These are phyloP conservation scores for Micromonas pusilla DNA, from an alignment of 139 green algal species.

Conservation along the genomic window DNA sequence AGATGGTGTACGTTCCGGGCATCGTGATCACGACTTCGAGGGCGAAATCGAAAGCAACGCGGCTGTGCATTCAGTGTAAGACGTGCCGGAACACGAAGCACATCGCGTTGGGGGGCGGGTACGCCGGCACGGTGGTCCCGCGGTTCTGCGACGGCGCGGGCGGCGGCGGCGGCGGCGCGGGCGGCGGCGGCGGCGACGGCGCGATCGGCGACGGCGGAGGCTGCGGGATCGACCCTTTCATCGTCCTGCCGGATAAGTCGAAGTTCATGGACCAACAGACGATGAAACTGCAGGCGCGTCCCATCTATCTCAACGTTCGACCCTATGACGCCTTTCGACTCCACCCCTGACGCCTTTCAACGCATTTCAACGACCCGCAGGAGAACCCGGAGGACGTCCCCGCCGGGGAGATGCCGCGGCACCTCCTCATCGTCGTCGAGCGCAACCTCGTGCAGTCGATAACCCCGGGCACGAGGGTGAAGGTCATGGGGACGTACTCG, in stretches of 20 bases:
- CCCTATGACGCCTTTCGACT: too few species aligned
- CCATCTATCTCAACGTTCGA: too few species aligned
- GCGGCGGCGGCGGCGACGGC: not conserved
- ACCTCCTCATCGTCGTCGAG: conserved; percentile 77
- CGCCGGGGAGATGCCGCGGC: conserved; percentile 84
- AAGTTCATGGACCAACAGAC: conserved; percentile 93
- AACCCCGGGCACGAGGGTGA: conserved; percentile 82
- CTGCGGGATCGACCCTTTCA: conserved; percentile 75
- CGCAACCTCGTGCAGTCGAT: conserved; percentile 66
- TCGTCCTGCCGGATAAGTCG: conserved; percentile 65
- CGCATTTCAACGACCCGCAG: too few species aligned
- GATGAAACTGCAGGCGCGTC: conserved; percentile 95
- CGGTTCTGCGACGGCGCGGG: conserved; percentile 49
- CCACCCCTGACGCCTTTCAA: too few species aligned
- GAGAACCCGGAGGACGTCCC: conserved; percentile 93
- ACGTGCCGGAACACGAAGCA: conserved; percentile 52
- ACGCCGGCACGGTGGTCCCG: conserved; percentile 72
- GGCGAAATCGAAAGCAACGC: conserved; percentile 84
- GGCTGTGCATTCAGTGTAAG: conserved; percentile 81
- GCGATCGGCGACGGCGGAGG: conserved; percentile 38
- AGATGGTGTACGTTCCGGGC: conserved; percentile 88
- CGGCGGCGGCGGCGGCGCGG: conserved; percentile 9
- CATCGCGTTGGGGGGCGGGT: conserved; percentile 64
- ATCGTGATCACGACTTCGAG: conserved; percentile 88
- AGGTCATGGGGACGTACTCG: conserved; percentile 87